Conservation (phyloP, 2,329 filamentous ascomycete genomes). For the Alternaria viburni region DNA sequence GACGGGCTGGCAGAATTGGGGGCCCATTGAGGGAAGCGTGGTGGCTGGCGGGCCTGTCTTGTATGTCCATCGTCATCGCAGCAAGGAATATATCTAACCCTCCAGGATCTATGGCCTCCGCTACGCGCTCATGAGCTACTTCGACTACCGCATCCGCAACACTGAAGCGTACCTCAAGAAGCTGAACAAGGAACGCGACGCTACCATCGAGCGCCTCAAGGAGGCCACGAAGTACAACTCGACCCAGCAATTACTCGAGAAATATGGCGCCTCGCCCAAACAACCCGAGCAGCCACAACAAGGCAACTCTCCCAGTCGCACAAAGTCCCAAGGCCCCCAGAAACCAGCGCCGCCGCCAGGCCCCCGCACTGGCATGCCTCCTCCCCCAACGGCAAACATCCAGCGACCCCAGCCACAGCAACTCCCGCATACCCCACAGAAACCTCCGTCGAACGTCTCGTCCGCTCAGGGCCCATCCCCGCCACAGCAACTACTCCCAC, state of each 20-base stretch:
- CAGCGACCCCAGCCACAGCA: constrained; percentile 43
- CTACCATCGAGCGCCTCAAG: constrained; percentile 93
- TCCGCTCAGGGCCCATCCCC: constrained; percentile 30
- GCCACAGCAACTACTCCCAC: constrained; percentile 25
- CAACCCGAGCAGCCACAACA: constrained; percentile 47
- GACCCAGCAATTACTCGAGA: constrained; percentile 89
- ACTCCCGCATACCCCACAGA: constrained; percentile 41
- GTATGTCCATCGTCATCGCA: constrained; percentile 56
- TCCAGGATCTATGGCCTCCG: constrained; percentile 80
- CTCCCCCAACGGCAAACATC: constrained; percentile 71
- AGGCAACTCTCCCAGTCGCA: constrained; percentile 34
- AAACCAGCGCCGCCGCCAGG: constrained; percentile 37
- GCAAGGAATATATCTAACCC: constrained; percentile 22
- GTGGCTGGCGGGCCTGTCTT: constrained; percentile 78
- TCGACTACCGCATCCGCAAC: constrained; percentile 78
- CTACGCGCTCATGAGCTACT: constrained; percentile 70
- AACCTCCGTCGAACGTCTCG: constrained; percentile 16
- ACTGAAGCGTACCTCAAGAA: constrained; percentile 73
- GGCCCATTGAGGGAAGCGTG: constrained; percentile 76
- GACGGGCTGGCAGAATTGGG: constrained; percentile 81
- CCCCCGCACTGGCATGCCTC: constrained; percentile 61
- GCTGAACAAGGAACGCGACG: constrained; percentile 77
- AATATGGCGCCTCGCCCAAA: constrained; percentile 74
- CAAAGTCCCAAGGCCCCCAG: constrained; percentile 39
- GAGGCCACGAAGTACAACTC: constrained; percentile 95